Evolutionary conservation across 2,329 filamentous ascomycete species (phyloP), one percentile per base, ranked within the genome.

Genomic region (Thelonectria olida): DNA sequence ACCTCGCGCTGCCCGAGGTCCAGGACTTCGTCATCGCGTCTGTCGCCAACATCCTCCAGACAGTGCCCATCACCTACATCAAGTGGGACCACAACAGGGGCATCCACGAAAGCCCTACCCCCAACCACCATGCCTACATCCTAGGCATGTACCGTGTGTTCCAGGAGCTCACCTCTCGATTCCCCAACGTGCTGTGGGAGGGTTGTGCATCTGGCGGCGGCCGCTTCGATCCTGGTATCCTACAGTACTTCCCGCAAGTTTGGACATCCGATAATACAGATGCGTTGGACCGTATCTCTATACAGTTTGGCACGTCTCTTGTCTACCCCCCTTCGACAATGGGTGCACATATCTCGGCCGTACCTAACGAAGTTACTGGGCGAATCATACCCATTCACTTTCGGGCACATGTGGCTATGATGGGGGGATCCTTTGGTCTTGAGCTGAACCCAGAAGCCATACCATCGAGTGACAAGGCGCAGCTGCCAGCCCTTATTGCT

Each of bases 61-160:
- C 78, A 1, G 81, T 82, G 0, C 77, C 84, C 22, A 84, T 90
- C 47, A 75, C 76, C 9, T 90, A 90, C 62, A 82, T 90, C 62
- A 90, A 90, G 66, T 90, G 88, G 88, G 88, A 90, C 65, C 88
- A 89, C 73, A 90, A 90, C 74, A 79, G 88, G 5, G 87, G 82
- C 1, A 87, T 89, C 44, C 86, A 90, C 68, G 87, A 90, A 72
- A 81, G 81, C 45, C 76, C 86, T 0, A 80, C 79, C 0, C 86
- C 81, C 1, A 82, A 80, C 7, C 77, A 83, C 65, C 86, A 90
- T 70, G 75, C 78, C 2, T 90, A 90, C 72, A 89, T 90, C 67
- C 76, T 90, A 0, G 88, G 88, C 4, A 73, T 90, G 53, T 90
- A 90, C 72, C 82, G 77, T 50, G 86, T 90, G 7, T 86, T 90